Base-by-base conservation (phyloP, 2,329 filamentous ascomycete genomes). In the Ophiocordyceps robertsii region DNA sequence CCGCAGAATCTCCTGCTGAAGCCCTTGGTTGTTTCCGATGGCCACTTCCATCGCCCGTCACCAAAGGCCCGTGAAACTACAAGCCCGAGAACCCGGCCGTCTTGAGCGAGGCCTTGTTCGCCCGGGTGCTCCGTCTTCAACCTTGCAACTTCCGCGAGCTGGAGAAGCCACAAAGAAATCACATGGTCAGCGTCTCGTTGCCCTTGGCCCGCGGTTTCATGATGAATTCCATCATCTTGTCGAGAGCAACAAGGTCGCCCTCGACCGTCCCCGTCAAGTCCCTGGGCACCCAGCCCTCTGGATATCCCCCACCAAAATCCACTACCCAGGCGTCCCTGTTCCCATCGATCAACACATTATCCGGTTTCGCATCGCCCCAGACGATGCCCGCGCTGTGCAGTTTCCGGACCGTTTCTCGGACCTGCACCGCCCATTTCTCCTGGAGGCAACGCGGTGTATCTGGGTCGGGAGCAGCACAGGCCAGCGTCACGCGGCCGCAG, bases 321-420 rank as follows among this genome's bases (percentile, higher is more conserved):
- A 53, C 48, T 2, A 57, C 38, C 51, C 55, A 58, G 1, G 53
- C 49, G 33, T 59, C 46, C 8, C 52, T 48, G 11, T 51, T 39
- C 9, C 39, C 35, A 32, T 57, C 53, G 27, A 60, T 51, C n/a
- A 60, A 43, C 16, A 56, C 44, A 37, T 60, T 59, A 8, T 49
- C 47, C 4, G 52, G 44, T 37, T 59, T 59, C 11, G 46, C 55
- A 37, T 58, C 55, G 11, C 58, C 56, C 57, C 56, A 60, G 24
- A 53, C 40, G 10, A 57, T 50, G 6, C 51, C 53, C 13, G 35
- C 32, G 8, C 43, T 37, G 35, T 56, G 52, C 2, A 56, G 49
- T 37, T 38, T 27, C 4, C 43, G n/a, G 9, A 55, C n/a, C 1
- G 46, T 38, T 6, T 32, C 16, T 33, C 43, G 35, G n/a, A 55